These are phyloP conservation scores for Babesia ovis DNA, from an alignment of 169 alveolate species.

Conservation along the genomic window DNA sequence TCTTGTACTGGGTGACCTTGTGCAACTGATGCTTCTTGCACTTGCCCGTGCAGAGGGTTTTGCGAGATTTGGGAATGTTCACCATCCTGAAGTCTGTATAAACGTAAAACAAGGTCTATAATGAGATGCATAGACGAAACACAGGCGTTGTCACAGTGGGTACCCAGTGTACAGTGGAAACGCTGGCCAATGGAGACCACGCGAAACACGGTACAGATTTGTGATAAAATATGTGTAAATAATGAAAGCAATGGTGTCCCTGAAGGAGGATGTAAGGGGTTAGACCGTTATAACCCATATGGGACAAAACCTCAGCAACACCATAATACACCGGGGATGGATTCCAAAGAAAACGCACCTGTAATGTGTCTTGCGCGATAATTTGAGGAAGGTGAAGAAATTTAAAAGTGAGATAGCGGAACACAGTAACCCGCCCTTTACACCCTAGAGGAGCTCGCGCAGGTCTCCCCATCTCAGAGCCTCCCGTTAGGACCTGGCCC, in stretches of 20 bases:
- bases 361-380: neutral
- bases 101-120: neutral
- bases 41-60: constrained; percentile 88
- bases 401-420: neutral
- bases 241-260: neutral
- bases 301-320: constrained; percentile 4
- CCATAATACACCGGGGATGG: neutral
- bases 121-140: too few species aligned
- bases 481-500: too few species aligned
- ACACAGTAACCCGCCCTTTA: neutral
- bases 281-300: neutral
- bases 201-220: too few species aligned
- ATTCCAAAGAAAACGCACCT: constrained; percentile 24
- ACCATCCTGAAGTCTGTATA: constrained; percentile 77
- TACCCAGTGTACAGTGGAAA: too few species aligned
- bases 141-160: too few species aligned
- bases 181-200: too few species aligned
- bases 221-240: neutral
- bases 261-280: neutral
- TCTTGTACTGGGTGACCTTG: constrained; percentile 97
- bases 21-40: constrained; percentile 91
- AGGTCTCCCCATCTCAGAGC: constrained; percentile 33
- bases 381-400: neutral
- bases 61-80: constrained; percentile 90
- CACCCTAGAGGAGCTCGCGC: constrained; percentile 4